phyloP scores from a whole-genome alignment of 192 early-diverging fungal genomes.

The Coemansia asiatica region DNA sequence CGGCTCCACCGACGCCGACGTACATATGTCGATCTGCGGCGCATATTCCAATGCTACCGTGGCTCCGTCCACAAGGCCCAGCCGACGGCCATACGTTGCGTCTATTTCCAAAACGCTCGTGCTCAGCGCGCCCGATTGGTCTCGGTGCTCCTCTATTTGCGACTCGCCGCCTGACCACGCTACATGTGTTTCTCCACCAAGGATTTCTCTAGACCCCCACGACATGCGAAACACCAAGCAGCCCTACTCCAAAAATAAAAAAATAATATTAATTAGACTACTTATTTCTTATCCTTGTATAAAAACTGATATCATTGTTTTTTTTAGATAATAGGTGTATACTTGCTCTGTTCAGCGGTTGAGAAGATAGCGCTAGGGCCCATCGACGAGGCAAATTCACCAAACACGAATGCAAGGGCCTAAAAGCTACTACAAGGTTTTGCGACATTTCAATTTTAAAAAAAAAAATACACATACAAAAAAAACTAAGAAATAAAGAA shows the following conservation, averaged over 20 bases:
- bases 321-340: too few species aligned
- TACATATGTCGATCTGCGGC: conserved; percentile 57
- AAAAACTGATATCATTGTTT: background rate
- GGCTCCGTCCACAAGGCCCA: conserved; percentile 64
- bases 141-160: conserved; percentile 14
- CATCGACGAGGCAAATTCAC: conserved; percentile 75
- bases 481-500: background rate
- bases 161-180: conserved; percentile 49
- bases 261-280: background rate
- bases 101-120: conserved; percentile 66
- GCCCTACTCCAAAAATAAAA: conserved; percentile 14
- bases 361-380: conserved; percentile 68
- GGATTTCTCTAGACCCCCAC: conserved; percentile 11
- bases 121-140: conserved; percentile 12
- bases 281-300: too few species aligned
- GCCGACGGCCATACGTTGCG: conserved; percentile 62
- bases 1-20: conserved; percentile 68
- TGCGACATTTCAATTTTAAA: conserved; percentile 55
- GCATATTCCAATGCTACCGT: conserved; percentile 64
- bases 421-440: conserved; percentile 63
- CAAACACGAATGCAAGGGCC: conserved; percentile 65
- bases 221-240: conserved; percentile 42
- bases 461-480: conserved; percentile 10
- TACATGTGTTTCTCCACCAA: conserved; percentile 19
- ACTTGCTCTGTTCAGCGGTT: conserved; percentile 60